Base-by-base conservation (phyloP, 177 flowering plant species). In the Tripterygium wilfordii region DNA sequence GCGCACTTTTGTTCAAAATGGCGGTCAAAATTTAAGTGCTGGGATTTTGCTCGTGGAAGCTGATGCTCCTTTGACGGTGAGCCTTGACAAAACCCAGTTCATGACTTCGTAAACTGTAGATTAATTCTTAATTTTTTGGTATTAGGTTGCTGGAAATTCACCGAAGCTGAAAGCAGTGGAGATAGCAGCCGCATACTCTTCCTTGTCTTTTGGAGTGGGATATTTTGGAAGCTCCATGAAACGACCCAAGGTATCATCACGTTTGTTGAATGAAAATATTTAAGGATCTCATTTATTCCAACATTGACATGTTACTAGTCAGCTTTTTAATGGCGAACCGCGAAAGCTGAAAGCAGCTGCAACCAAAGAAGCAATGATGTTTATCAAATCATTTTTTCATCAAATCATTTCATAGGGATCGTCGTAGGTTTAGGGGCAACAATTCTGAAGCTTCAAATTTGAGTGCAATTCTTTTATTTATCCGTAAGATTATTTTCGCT, bases 181-280 rank as follows among this genome's bases (percentile, higher is more conserved):
- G 64, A 69, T 89, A 45, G 90, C 74, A 35, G 97, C 96, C 59
- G 83, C 79, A 14, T 89, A 79, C 60, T 71, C 95, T 16, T 83
- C 92, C 43, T 48, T 45, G 32, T 89, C 99, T 5, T 89, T 94
- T 63, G 97, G 95, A 46, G 58, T 94, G 22, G 99, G 99, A 32
- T 94, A 87, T 53, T 83, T 67, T 63, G 97, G 95, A 26, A 83
- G 79, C 79, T 77, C 82, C 26, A 81, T 89, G 97, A 58, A 74
- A 45, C 72, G 68, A 65, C 99, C 97, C 22, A 89, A 90, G 96
- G 99, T 94, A 80, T n/a, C 9, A 40, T 17, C n/a, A n/a, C n/a
- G n/a, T n/a, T n/a, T n/a, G n/a, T n/a, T n/a, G n/a, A n/a, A n/a
- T n/a, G n/a, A n/a, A n/a, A n/a, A n/a, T n/a, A n/a, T n/a, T n/a